Evolutionary conservation across 2,329 filamentous ascomycete species (phyloP), one percentile per base, ranked within the genome.

Genomic region (Sporothrix protearum): DNA sequence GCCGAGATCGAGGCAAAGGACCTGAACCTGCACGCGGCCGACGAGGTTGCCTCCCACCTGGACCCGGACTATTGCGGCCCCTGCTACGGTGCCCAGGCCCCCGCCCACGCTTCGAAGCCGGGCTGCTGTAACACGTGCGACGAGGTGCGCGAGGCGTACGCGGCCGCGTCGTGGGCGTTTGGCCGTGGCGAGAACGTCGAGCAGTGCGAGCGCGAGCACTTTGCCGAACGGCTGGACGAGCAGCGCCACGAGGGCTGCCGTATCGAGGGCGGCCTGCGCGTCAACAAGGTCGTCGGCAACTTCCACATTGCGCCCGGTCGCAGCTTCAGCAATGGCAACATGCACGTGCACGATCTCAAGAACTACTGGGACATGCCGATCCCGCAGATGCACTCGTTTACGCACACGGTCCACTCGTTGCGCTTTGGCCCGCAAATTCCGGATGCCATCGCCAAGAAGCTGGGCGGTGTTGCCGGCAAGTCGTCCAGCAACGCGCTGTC

Each of bases 241-340:
- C 95, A 98, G 83, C 89, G 94, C 71, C 88, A 90, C 68, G 96
- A 99, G 83, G 96, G 96, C 72, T 99, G 96, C 82, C 92, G 96
- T 68, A 92, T 99, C 75, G 94, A 97, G 80, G 96, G 96, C 73
- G 89, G 89, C 51, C 88, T 99, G 76, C 92, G 93, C 64, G 96
- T 99, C 76, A 99, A 99, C 86, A 99, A 99, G 83, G 96, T 99
- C 33, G 88, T 99, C 70, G 96, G 96, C 71, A 99, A 99, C 84
- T 99, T 99, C 87, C 96, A 99, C 82, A 91, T 99, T 77, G 96
- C 96, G 0, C 96, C 96, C 0, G 96, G 96, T 77, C 93, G 95
- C 82, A 95, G 91, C 80, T 98, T 98, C 87, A 97, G 92, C 81
- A 97, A 92, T 78, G 94, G 93, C 76, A 97, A 97, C 83, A 91